Evolutionary conservation across 805 yeast species (phyloP).

Genomic region (Yarrowia sp.): DNA sequence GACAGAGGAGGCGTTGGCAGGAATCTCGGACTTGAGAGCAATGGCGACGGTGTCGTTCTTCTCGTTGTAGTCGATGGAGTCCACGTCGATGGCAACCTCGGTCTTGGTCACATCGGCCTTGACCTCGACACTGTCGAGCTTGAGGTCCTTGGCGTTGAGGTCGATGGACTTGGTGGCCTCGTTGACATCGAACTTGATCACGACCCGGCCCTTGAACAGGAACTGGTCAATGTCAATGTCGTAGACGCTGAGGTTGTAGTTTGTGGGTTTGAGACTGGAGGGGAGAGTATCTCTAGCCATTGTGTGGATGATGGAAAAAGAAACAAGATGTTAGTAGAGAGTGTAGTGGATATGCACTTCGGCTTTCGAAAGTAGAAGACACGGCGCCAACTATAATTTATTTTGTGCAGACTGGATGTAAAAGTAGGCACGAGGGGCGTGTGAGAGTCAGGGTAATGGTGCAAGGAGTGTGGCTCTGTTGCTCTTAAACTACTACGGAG

Average conservation of each 20-base stretch:
- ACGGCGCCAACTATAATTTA: constrained; percentile 35
- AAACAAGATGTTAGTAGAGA: background rate
- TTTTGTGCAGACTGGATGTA: constrained; percentile 8
- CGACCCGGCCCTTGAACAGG: constrained; percentile 49
- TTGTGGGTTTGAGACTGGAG: constrained; percentile 69
- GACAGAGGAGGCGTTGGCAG: constrained; percentile 52
- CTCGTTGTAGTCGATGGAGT: constrained; percentile 51
- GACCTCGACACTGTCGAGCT: constrained; percentile 53
- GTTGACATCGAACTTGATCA: constrained; percentile 56
- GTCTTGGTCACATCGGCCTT: constrained; percentile 44
- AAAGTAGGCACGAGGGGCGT: background rate
- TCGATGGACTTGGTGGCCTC: constrained; percentile 61
- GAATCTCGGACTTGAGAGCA: constrained; percentile 54
- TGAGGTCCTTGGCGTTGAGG: constrained; percentile 61
- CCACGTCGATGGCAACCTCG: constrained; percentile 46
- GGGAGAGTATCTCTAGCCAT: constrained; percentile 60
- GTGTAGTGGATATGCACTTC: constrained; percentile 2
- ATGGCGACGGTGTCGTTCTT: constrained; percentile 68
- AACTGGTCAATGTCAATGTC: constrained; percentile 62
- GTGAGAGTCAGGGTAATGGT: background rate
- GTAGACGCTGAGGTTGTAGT: constrained; percentile 67
- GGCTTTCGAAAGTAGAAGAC: constrained; percentile 7
- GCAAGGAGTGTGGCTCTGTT: background rate
- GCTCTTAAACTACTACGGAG: background rate
- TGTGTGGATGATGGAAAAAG: constrained; percentile 8